phyloP scores from a whole-genome alignment of 129 eudicot species.

The Flaveria linearis region DNA sequence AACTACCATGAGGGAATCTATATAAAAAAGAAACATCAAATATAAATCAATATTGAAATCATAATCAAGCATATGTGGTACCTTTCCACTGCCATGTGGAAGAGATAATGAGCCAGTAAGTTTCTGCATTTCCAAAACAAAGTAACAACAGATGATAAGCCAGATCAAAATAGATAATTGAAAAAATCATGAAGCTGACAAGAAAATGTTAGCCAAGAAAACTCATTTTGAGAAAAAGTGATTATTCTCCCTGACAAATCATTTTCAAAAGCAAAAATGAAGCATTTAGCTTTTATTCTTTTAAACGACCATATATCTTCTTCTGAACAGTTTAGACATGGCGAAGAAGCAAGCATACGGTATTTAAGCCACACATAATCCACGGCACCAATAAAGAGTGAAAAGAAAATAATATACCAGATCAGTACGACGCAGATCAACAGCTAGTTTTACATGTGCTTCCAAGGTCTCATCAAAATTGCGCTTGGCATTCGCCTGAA shows the following conservation, averaged over 20 bases:
- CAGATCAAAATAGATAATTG: not conserved
- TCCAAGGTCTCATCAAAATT: conserved; percentile 86
- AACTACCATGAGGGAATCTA: conserved; percentile 10
- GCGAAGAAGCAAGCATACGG: not conserved
- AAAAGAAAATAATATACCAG: conserved; percentile 51
- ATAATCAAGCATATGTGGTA: conserved; percentile 20
- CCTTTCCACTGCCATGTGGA: conserved; percentile 98
- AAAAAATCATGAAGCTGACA: not conserved
- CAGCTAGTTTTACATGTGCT: conserved; percentile 86
- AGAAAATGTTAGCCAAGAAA: not conserved
- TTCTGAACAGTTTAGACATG: conserved; percentile 4
- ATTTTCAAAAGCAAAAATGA: not conserved
- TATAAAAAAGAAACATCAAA: not conserved
- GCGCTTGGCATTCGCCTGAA: conserved; percentile 68
- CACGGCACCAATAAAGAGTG: not conserved
- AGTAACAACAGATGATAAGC: conserved; percentile 10
- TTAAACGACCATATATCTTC: not conserved
- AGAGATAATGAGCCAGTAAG: conserved; percentile 72
- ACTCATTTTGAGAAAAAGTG: not conserved
- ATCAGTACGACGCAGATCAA: conserved; percentile 78
- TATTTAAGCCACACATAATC: not conserved
- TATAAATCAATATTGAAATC: not conserved
- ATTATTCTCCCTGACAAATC: conserved; percentile 10
- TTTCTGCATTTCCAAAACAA: conserved; percentile 62
- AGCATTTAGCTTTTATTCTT: not conserved